A percentile compares a stretch with the other conserved stretches of the same genome.
phyloP scores from a whole-genome alignment of 2,329 filamentous ascomycete species.

The Beauveria asiatica region DNA sequence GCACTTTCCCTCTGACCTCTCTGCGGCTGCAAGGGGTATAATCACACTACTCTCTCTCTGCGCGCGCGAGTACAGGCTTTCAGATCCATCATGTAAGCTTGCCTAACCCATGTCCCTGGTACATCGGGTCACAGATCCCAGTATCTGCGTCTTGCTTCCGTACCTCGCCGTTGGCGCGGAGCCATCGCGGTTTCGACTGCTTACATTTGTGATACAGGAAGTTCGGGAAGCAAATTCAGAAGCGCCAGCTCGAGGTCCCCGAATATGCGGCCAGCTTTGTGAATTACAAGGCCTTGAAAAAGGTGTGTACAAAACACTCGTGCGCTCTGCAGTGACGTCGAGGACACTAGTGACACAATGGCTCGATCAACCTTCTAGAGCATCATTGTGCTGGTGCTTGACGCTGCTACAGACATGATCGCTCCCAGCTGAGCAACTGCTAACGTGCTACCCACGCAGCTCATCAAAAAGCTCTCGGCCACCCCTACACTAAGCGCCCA shows the following conservation, averaged over 20 bases:
- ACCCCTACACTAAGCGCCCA: constrained; percentile 77
- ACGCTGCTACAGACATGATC: not conserved
- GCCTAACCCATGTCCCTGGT: not conserved
- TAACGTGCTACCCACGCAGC: constrained; percentile 43
- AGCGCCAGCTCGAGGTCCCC: constrained; percentile 95
- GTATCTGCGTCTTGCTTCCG: not conserved
- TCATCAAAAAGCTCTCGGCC: constrained; percentile 95
- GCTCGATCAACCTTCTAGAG: not conserved
- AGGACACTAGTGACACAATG: not conserved
- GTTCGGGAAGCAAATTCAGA: constrained; percentile 99
- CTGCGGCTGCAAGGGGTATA: not conserved
- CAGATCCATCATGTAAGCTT: constrained; percentile 28
- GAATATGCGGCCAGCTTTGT: constrained; percentile 99
- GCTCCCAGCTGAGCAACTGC: not conserved
- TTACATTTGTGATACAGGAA: constrained; percentile 55
- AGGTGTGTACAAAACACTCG: constrained; percentile 49
- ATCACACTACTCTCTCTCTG: not conserved
- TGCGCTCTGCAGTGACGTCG: not conserved
- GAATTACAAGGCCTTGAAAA: constrained; percentile 98
- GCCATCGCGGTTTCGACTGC: not conserved
- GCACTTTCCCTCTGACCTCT: not conserved
- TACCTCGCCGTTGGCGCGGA: not conserved
- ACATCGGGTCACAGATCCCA: not conserved
- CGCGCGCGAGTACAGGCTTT: constrained; percentile 7
- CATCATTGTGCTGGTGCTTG: not conserved